phyloP scores from a whole-genome alignment of 202 grass and related monocot species.

The Elaeis oleifera region DNA sequence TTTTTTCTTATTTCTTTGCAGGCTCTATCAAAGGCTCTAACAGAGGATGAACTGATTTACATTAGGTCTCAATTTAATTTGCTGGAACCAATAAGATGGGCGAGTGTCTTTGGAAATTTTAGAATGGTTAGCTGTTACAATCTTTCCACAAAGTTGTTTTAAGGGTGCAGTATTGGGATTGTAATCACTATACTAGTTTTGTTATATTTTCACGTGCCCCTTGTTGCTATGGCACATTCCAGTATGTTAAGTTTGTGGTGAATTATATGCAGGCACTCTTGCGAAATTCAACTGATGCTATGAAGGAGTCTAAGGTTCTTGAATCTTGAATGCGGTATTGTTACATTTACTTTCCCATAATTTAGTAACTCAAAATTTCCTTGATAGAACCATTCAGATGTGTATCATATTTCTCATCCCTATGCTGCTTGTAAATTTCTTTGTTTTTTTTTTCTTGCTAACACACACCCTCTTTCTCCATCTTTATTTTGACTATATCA shows the following conservation, averaged over 20 bases:
- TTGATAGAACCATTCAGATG: constrained; percentile 4
- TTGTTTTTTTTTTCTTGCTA: too few species aligned
- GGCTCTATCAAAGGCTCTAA: constrained; percentile 85
- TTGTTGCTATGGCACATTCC: too few species aligned
- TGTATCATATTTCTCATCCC: background rate
- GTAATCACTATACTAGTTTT: background rate
- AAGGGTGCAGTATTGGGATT: too few species aligned
- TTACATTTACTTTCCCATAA: constrained; percentile 8
- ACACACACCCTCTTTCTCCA: too few species aligned
- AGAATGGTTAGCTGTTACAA: constrained; percentile 47
- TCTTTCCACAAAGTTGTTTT: background rate
- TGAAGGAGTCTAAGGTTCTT: constrained; percentile 87
- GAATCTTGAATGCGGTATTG: constrained; percentile 83
- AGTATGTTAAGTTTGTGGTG: background rate
- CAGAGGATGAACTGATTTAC: constrained; percentile 85
- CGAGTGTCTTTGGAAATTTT: constrained; percentile 81
- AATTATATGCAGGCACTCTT: constrained; percentile 59
- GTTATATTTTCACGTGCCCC: background rate
- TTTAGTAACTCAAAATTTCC: constrained; percentile 8
- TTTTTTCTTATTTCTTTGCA: constrained; percentile 29
- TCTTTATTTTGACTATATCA: too few species aligned
- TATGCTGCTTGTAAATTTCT: too few species aligned
- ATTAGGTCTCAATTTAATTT: constrained; percentile 75
- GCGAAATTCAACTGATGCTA: constrained; percentile 74
- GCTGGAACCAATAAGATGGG: constrained; percentile 72